phyloP scores from a whole-genome alignment of 148 eudicot genomes.

The Cornus kousa region DNA sequence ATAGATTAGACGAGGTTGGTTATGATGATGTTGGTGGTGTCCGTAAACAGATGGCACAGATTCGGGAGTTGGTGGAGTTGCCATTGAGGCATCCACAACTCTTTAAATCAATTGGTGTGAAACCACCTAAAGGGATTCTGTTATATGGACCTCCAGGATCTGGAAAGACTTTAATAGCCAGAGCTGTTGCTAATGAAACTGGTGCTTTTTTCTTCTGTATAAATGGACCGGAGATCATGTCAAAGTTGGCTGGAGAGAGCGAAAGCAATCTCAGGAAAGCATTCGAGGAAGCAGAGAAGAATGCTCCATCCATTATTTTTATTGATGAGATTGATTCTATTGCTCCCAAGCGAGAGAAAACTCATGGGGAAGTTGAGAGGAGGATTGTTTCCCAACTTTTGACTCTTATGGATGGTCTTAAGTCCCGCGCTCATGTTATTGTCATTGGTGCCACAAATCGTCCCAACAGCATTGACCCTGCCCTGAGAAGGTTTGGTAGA shows the following conservation, averaged over 20 bases:
- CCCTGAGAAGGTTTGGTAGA: conserved; percentile 83
- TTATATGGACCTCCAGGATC: conserved; percentile 97
- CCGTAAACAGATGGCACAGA: conserved; percentile 91
- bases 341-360: conserved; percentile 92
- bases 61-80: conserved; percentile 78
- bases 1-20: conserved; percentile 80
- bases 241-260: conserved; percentile 90
- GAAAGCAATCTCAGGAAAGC: conserved; percentile 96
- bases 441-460: conserved; percentile 94
- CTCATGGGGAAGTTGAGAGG: conserved; percentile 92
- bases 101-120: conserved; percentile 86
- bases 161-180: conserved; percentile 83
- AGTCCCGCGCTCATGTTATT: conserved; percentile 83
- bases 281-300: conserved; percentile 92
- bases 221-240: conserved; percentile 93
- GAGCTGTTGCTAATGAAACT: conserved; percentile 94
- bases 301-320: conserved; percentile 86
- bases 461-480: conserved; percentile 92
- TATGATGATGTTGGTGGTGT: conserved; percentile 97
- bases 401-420: conserved; percentile 92
- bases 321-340: conserved; percentile 92
- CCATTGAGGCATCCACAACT: conserved; percentile 88
- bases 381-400: conserved; percentile 89
- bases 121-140: conserved; percentile 86
- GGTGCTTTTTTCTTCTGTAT: conserved; percentile 93